Evolutionary conservation across 345 rosid genomes (phyloP).

Genomic region (thale cress (Arabidopsis thaliana)): TAIR10.1 NC_003075.7:932001-932500

Average conservation of each 20-base stretch:
- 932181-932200: conserved; percentile 40
- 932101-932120: conserved; percentile 22
- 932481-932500: conserved; percentile 17
- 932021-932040: conserved; percentile 84
- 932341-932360: background rate
- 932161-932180: conserved; percentile 46
- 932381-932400: background rate
- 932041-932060: conserved; percentile 62
- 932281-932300: conserved; percentile 6
- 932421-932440: conserved; percentile 36
- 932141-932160: conserved; percentile 48
- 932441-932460: conserved; percentile 25
- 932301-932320: background rate
- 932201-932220: conserved; percentile 13
- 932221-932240: conserved; percentile 18
- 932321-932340: background rate
- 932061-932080: conserved; percentile 6
- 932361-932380: background rate
- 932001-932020: conserved; percentile 79
- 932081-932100: conserved; percentile 40
- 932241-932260: background rate
- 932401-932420: conserved; percentile 28
- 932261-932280: background rate
- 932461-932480: background rate
- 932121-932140: conserved; percentile 44